Conservation (phyloP, 192 early-diverging fungal genomes). For the Dispira simplex region DNA sequence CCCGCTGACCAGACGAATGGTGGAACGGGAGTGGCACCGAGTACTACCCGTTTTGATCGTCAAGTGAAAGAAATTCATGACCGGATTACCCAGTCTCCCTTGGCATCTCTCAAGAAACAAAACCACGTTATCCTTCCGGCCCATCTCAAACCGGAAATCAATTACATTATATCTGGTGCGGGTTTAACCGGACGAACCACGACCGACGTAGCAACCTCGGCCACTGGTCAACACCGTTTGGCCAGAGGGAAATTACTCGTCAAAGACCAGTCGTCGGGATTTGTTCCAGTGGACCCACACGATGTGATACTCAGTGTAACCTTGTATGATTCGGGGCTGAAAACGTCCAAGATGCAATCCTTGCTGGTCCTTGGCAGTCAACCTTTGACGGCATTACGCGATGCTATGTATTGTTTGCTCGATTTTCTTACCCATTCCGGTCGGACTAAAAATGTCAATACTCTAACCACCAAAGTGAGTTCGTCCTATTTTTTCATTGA, state of each 20-base stretch:
- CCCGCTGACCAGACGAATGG: background rate
- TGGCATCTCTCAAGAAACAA: conserved; percentile 26
- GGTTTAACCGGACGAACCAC: background rate
- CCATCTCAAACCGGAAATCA: conserved; percentile 28
- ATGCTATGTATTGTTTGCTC: conserved; percentile 50
- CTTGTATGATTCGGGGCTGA: conserved; percentile 40
- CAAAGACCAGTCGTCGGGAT: conserved; percentile 9
- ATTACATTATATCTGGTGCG: conserved; percentile 21
- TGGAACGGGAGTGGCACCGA: background rate
- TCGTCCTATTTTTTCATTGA: conserved; percentile 67
- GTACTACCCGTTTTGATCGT: background rate
- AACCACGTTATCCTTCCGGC: conserved; percentile 30
- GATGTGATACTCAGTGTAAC: conserved; percentile 42
- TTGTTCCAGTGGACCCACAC: conserved; percentile 25
- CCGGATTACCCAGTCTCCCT: conserved; percentile 24
- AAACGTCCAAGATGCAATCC: conserved; percentile 38
- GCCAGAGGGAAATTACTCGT: conserved; percentile 22
- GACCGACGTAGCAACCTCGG: background rate
- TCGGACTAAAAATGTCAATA: conserved; percentile 25
- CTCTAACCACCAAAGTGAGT: conserved; percentile 32
- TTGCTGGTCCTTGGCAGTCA: conserved; percentile 52
- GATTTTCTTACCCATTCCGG: conserved; percentile 40
- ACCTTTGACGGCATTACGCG: conserved; percentile 43
- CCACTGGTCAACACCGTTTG: background rate
- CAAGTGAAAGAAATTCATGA: conserved; percentile 9